Evolutionary conservation across 441 rosid genomes (phyloP), one percentile per base, ranked within the genome.

Genomic region (Brassica balearica): DNA sequence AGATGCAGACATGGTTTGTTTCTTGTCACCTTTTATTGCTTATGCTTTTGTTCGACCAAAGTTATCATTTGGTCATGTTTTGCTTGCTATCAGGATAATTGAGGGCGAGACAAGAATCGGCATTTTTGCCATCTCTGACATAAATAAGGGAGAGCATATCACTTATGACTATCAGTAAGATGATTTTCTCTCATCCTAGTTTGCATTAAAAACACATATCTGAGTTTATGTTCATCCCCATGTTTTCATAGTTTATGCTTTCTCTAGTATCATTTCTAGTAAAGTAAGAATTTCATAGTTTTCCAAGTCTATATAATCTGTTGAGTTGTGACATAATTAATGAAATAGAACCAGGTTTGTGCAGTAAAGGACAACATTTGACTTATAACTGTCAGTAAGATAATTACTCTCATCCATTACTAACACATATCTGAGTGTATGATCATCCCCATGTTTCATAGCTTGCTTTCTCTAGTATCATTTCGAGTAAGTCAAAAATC

Each of bases 51-150:
- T 15, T 34, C 23, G 65, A 75, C 59, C 25, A 76, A 61, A 22
- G 22, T 53, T 14, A 10, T 55, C n/a, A 22, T 23, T 20, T 67
- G 23, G 34, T 65, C 71, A 2, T 29, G 10, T 69, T 65, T 73
- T 74, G 17, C 65, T 36, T 17, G 67, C 22, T 80, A 20, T 23
- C 72, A 94, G 99, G 99, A 94, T 92, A 80, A 91, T 88, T 64
- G 99, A 94, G 48, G 98, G 99, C 2, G 99, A 96, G 84, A 96
- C 98, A 41, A 92, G 99, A 86, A 94, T 96, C 22, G 99, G 99
- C 58, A 91, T 96, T 69, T 96, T 96, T 83, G 99, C 99, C 3
- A 88, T 88, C 3, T 85, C 89, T 68, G 91, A 88, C 82, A 92
- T 96, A 60, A 83, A 82, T 75, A 90, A 81, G 86, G 98, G 98